Conservation (phyloP, 805 yeast genomes). For the Cyberlindnera japonica region DNA sequence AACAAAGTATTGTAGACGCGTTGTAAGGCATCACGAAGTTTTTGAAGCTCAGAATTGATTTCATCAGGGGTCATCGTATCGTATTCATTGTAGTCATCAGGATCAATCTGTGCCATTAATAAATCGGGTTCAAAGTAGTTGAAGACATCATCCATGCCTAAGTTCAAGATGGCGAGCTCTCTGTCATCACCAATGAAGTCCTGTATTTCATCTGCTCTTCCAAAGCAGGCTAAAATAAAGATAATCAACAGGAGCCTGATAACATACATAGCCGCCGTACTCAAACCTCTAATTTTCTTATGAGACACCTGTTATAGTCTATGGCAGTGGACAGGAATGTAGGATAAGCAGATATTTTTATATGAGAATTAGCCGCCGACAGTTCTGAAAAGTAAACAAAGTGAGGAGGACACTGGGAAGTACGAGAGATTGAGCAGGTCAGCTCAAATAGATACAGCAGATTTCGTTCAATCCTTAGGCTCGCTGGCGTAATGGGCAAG, state of each 20-base stretch:
- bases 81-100: slow-evolving; percentile 8
- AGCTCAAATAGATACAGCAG: too few species aligned
- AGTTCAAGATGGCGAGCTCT: slow-evolving; percentile 14
- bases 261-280: slow-evolving; percentile 7
- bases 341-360: too few species aligned
- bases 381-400: slow-evolving; percentile 11
- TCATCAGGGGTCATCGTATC: slow-evolving; percentile 11
- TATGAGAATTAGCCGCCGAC: slow-evolving; percentile 17
- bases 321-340: too few species aligned
- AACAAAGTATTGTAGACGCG: slow-evolving; percentile 13
- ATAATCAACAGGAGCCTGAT: slow-evolving; percentile 1
- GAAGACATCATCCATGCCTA: slow-evolving; percentile 14
- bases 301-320: not conserved
- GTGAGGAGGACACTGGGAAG: too few species aligned
- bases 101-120: slow-evolving; percentile 13
- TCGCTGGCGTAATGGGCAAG: slow-evolving; percentile 18
- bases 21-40: slow-evolving; percentile 14
- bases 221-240: not conserved
- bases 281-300: not conserved
- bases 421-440: too few species aligned
- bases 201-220: slow-evolving; percentile 4
- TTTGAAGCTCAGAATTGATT: slow-evolving; percentile 12
- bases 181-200: slow-evolving; percentile 15
- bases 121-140: slow-evolving; percentile 14
- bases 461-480: too few species aligned